Percentiles rank a stretch among this genome's conserved stretches.
Conservation (phyloP, 139 green algal species). For the Chlamydomonas applanata region DNA sequence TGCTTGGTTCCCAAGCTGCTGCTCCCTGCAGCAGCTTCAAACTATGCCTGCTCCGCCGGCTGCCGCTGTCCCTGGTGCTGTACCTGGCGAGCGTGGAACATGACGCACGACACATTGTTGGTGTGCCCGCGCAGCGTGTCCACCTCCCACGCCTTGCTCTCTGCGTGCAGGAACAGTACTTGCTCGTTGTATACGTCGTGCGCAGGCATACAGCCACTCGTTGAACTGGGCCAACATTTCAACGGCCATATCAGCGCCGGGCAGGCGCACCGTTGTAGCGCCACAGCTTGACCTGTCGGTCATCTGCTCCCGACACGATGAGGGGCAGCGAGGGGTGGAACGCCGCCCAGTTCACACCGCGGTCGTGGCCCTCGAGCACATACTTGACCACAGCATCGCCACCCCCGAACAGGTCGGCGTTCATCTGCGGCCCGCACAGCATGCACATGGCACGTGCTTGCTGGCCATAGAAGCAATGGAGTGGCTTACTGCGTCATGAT, state of each 20-base stretch:
- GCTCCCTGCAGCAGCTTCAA: no score
- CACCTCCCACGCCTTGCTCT: constrained; percentile 99
- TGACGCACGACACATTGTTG: constrained; percentile 99
- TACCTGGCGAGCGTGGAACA: constrained; percentile 95
- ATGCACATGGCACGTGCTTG: constrained; percentile 1
- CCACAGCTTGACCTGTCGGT: constrained; percentile 99
- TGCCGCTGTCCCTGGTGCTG: no score
- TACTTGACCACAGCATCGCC: constrained; percentile 99
- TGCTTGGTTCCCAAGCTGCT: no score
- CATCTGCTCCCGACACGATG: constrained; percentile 98
- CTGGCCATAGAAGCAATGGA: no score
- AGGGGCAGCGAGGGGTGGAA: constrained; percentile 98
- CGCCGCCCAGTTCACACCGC: constrained; percentile 97
- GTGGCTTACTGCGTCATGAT: no score
- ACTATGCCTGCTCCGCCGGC: no score
- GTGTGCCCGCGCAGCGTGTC: constrained; percentile 98
- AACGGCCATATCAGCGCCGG: no score
- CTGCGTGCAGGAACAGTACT: no score
- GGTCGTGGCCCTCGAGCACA: constrained; percentile 98
- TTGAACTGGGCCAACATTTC: no score
- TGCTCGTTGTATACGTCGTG: no score
- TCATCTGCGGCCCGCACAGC: constrained; percentile 70
- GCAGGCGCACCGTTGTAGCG: constrained; percentile 88
- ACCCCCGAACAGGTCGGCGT: constrained; percentile 95
- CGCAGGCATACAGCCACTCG: no score